Evolutionary conservation across 345 rosid genomes (phyloP), one percentile per base, ranked within the genome.

Genomic region (Eucalyptus curtisii): DNA sequence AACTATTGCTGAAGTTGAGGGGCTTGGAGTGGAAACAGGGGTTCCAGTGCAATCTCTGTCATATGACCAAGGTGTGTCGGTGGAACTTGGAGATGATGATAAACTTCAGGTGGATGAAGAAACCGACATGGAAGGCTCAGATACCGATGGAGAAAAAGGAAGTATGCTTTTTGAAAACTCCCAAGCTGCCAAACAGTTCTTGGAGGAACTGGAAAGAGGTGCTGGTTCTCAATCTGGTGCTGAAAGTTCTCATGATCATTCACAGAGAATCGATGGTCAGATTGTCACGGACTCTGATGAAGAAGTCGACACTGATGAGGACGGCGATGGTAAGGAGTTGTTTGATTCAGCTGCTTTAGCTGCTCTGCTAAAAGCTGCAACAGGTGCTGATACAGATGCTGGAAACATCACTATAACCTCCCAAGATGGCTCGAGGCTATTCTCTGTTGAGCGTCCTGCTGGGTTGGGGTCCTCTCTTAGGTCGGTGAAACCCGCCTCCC

Each of bases 331-430:
- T 80, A 96, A 94, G 92, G 96, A 96, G 94, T 89, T 95, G 86
- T 96, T 96, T 86, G 98, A 98, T 93, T 96, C 98, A 89, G 96
- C 97, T 88, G 96, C 99, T 57, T 94, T 97, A 94, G 95, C 97
- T 59, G 99, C 99, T 85, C 96, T 98, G 44, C 89, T 98, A 93
- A 98, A 95, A 93, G 99, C 98, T 84, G 98, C 98, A 85, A 92
- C 97, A 25, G 95, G 97, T 84, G 93, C 92, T 88, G 95, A 94
- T 49, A 93, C 96, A 49, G 97, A 94, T 84, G 94, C 92, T 61
- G 95, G 97, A 27, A 91, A 90, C 87, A 92, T 96, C 88, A 92
- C 96, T 81, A 90, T 96, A 89, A 93, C 97, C 47, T 94, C 99
- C 86, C 96, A 93, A 90, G 99, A 96, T 92, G 99, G 99, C 45